Evolutionary conservation across 1,284 basidiomycete genomes (phyloP).

Genomic region (Malassezia pachydermatis): DNA sequence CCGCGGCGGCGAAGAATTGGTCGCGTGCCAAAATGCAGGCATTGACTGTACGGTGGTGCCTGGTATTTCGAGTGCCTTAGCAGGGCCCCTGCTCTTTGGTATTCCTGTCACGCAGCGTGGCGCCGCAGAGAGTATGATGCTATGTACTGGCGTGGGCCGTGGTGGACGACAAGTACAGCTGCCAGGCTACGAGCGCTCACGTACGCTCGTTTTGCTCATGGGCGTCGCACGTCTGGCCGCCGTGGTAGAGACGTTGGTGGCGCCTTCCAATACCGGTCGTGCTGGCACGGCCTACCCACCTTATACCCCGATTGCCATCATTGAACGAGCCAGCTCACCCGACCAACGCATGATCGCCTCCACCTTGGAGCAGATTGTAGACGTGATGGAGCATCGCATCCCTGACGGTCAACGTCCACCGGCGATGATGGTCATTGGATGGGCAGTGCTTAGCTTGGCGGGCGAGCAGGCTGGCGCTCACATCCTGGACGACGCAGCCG

Average conservation of each 20-base stretch:
- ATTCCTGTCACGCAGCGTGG: slow-evolving; percentile 93
- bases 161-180: slow-evolving; percentile 72
- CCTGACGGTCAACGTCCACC: slow-evolving; percentile 57
- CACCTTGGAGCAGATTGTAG: slow-evolving; percentile 64
- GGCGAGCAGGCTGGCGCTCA: slow-evolving; percentile 52
- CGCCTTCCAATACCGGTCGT: slow-evolving; percentile 8
- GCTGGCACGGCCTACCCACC: slow-evolving; percentile 61
- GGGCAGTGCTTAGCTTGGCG: slow-evolving; percentile 58
- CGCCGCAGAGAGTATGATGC: slow-evolving; percentile 72
- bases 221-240: slow-evolving; percentile 74
- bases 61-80: slow-evolving; percentile 76
- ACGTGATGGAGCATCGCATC: slow-evolving; percentile 55
- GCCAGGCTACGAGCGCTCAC: slow-evolving; percentile 70
- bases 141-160: slow-evolving; percentile 87
- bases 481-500: slow-evolving; percentile 50
- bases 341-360: slow-evolving; percentile 78
- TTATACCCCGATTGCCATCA: slow-evolving; percentile 74
- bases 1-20: slow-evolving; percentile 82
- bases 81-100: slow-evolving; percentile 74
- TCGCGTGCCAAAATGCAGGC: slow-evolving; percentile 76
- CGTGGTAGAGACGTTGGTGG: slow-evolving; percentile 60
- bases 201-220: slow-evolving; percentile 81
- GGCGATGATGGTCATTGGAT: slow-evolving; percentile 89
- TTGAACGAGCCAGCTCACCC: slow-evolving; percentile 81
- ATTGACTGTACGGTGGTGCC: slow-evolving; percentile 75